Percentiles rank a stretch among this genome's conserved stretches.
Conservation (phyloP, 768 basidiomycete species). For the Nidula microcarpa region DNA sequence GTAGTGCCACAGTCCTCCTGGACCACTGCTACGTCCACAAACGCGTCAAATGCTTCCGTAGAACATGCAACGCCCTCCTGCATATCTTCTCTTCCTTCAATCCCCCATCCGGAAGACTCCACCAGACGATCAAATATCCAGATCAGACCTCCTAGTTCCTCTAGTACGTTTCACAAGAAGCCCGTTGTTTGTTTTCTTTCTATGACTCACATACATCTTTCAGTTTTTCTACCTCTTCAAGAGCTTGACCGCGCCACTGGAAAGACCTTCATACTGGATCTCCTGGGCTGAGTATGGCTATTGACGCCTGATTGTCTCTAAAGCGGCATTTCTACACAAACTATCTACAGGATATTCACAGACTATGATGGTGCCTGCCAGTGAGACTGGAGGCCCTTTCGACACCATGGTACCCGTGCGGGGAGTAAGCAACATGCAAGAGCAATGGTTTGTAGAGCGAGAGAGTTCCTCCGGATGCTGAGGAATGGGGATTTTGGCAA, state of each 20-base stretch:
- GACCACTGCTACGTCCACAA: too few species aligned
- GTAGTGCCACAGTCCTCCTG: too few species aligned
- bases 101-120: too few species aligned
- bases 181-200: neutral
- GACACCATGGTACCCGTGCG: neutral
- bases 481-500: neutral
- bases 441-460: neutral
- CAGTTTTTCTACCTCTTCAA: slow-evolving; percentile 31
- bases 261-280: slow-evolving; percentile 45
- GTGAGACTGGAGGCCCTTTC: slow-evolving; percentile 10
- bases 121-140: too few species aligned
- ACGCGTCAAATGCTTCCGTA: too few species aligned
- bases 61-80: too few species aligned
- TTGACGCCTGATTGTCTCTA: slow-evolving; percentile 43
- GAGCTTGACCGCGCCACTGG: slow-evolving; percentile 32
- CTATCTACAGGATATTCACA: slow-evolving; percentile 35
- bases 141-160: too few species aligned
- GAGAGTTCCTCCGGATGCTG: neutral
- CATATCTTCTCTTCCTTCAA: too few species aligned
- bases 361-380: slow-evolving; percentile 38
- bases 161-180: too few species aligned
- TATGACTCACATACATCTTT: neutral
- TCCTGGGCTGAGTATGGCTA: slow-evolving; percentile 54
- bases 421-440: too few species aligned
- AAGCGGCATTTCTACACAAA: slow-evolving; percentile 35